Conservation (phyloP, 2,329 filamentous ascomycete species). For the Lecanosticta acicola region DNA sequence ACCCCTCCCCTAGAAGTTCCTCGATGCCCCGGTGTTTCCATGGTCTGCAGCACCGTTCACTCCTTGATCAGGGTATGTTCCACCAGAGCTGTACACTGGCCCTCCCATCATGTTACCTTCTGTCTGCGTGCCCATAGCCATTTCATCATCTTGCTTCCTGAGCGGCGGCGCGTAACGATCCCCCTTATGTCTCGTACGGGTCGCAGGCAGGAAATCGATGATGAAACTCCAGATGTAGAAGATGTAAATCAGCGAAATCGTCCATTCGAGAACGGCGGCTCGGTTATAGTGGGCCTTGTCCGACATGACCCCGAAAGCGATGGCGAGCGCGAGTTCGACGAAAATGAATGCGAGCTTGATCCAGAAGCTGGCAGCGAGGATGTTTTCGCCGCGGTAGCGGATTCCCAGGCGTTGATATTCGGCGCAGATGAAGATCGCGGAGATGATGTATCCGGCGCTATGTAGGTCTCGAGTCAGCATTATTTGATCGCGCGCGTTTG, state of each 20-base stretch:
- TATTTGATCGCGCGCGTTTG: background rate
- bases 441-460: slow-evolving; percentile 69
- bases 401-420: slow-evolving; percentile 84
- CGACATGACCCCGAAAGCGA: slow-evolving; percentile 59
- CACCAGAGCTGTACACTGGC: slow-evolving; percentile 28
- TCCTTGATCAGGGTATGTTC: slow-evolving; percentile 5
- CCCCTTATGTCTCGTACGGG: slow-evolving; percentile 52
- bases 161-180: slow-evolving; percentile 17
- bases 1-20: slow-evolving; percentile 3
- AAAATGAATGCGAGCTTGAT: slow-evolving; percentile 82
- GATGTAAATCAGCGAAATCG: slow-evolving; percentile 76
- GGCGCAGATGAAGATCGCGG: slow-evolving; percentile 80
- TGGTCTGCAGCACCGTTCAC: background rate
- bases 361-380: slow-evolving; percentile 76
- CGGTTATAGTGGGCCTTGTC: slow-evolving; percentile 47
- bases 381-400: slow-evolving; percentile 66
- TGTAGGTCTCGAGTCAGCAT: slow-evolving; percentile 2
- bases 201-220: slow-evolving; percentile 78
- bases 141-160: slow-evolving; percentile 34
- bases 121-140: slow-evolving; percentile 23
- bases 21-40: background rate
- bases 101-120: slow-evolving; percentile 27
- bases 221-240: slow-evolving; percentile 77
- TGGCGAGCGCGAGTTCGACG: slow-evolving; percentile 65
- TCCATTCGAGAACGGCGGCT: slow-evolving; percentile 74